Evolutionary conservation across 2,329 filamentous ascomycete species (phyloP), one percentile per base, ranked within the genome.

Genomic region (Leptoxyphium fumago): DNA sequence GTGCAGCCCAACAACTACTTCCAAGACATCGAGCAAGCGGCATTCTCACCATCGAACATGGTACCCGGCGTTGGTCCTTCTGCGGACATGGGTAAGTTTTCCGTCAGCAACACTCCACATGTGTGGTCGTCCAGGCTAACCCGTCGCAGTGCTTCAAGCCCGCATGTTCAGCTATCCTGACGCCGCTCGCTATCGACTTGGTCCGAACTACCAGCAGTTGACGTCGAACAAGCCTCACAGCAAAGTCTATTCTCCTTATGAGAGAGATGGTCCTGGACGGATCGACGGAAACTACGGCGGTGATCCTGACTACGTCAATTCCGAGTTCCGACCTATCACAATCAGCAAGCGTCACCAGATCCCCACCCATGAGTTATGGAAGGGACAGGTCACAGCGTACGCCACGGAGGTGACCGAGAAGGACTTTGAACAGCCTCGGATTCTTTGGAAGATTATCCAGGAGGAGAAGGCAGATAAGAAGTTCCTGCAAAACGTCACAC

Each of bases 21-120:
- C 54, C 69, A 73, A 40, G 80, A 85, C 55, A 73, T 81, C 40
- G 79, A 84, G 58, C 78, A 83, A 61, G 72, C 75, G 0, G 74
- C 76, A 0, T 84, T 83, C 54, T 77, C 74, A 0, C 79, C 80
- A 0, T 73, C 73, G 0, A 77, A 73, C 47, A 64, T 83, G 57
- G 75, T 81, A 0, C 78, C 77, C 0, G 80, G 80, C 1, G 68
- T 79, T 40, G 77, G 72, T 43, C 71, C 76, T 0, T 75, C 74
- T 0, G 73, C 75, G 6, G 79, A 84, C 53, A 74, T 76, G 10
- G 46, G 41, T 46, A 42, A 11, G 38, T 36, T 36, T 36, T 5
- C 32, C 9, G 4, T 36, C 32, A 13, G 15, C 32, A 4, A 36
- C 21, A 26, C 21, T 26, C 4, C 21, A n/a, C 21, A 7, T 26